Evolutionary conservation across 345 rosid genomes (phyloP).

Genomic region (Trapa bicornis): DNA sequence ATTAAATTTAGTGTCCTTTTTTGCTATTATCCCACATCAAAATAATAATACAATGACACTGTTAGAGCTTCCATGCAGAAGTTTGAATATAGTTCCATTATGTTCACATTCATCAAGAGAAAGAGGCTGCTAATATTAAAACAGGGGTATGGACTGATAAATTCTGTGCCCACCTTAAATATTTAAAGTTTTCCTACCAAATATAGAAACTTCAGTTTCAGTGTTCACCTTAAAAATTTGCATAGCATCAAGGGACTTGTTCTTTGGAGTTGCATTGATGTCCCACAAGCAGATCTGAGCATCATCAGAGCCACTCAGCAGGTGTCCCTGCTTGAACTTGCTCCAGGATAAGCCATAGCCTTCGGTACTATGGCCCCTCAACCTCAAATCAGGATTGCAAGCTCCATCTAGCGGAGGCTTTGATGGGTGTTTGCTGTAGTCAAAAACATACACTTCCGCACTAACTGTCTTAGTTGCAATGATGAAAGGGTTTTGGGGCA

Average conservation of each 20-base stretch:
- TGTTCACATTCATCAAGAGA: background rate
- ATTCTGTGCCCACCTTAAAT: background rate
- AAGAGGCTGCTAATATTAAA: background rate
- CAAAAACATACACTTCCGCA: conserved; percentile 91
- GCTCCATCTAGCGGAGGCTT: conserved; percentile 90
- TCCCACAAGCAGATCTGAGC: conserved; percentile 99
- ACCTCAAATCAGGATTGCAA: conserved; percentile 78
- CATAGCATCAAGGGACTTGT: conserved; percentile 73
- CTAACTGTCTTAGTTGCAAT: conserved; percentile 95
- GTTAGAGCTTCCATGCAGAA: background rate
- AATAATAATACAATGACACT: background rate
- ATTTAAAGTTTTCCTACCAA: background rate
- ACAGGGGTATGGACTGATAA: background rate
- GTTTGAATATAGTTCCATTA: background rate
- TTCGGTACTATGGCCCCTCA: conserved; percentile 89
- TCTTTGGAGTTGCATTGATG: conserved; percentile 62
- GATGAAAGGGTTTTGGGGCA: conserved; percentile 86
- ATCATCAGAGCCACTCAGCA: conserved; percentile 96
- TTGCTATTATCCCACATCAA: background rate
- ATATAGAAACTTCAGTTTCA: background rate
- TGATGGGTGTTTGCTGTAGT: conserved; percentile 85
- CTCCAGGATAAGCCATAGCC: conserved; percentile 98
- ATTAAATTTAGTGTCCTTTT: too few species aligned
- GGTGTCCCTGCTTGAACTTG: conserved; percentile 78
- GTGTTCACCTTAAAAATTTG: conserved; percentile 60